These are phyloP conservation scores for Tubosaeta sp. DNA, from an alignment of 768 basidiomycete species.

Conservation along the genomic window DNA sequence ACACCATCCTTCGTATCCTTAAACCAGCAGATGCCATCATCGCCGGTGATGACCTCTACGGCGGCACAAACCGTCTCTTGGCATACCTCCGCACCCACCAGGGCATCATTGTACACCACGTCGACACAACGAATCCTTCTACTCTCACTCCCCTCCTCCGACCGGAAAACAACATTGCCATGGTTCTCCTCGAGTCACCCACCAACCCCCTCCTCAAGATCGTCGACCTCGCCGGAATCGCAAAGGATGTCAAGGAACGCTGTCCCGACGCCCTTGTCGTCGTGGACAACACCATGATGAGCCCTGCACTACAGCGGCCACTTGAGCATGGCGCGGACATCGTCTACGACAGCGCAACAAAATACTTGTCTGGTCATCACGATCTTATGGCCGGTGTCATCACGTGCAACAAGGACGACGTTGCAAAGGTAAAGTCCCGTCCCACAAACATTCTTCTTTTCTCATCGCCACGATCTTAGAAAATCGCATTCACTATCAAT, in stretches of 20 bases:
- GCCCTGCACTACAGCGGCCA: constrained; percentile 93
- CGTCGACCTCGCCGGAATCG: constrained; percentile 81
- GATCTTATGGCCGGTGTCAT: constrained; percentile 99
- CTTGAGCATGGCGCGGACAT: constrained; percentile 95
- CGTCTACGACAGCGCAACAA: constrained; percentile 97
- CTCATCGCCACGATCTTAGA: constrained; percentile 38
- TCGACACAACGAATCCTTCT: constrained; percentile 81
- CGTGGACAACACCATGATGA: constrained; percentile 99
- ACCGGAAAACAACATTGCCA: constrained; percentile 66
- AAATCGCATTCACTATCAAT: constrained; percentile 90
- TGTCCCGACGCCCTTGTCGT: constrained; percentile 80
- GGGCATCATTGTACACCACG: constrained; percentile 87
- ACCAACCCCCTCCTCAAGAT: constrained; percentile 98
- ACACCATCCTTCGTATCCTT: constrained; percentile 88
- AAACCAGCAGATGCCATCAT: constrained; percentile 96
- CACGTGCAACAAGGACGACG: constrained; percentile 85
- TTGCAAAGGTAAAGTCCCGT: constrained; percentile 60
- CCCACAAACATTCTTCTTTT: background rate
- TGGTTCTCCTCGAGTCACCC: constrained; percentile 96
- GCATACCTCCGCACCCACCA: constrained; percentile 83
- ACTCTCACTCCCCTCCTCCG: constrained; percentile 61
- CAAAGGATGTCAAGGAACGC: constrained; percentile 75
- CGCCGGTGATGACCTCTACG: constrained; percentile 96
- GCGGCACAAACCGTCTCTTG: constrained; percentile 94
- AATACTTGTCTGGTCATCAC: constrained; percentile 97